Evolutionary conservation across 2,329 filamentous ascomycete species (phyloP), one percentile per base, ranked within the genome.

Genomic region (Trichoderma simmonsii): DNA sequence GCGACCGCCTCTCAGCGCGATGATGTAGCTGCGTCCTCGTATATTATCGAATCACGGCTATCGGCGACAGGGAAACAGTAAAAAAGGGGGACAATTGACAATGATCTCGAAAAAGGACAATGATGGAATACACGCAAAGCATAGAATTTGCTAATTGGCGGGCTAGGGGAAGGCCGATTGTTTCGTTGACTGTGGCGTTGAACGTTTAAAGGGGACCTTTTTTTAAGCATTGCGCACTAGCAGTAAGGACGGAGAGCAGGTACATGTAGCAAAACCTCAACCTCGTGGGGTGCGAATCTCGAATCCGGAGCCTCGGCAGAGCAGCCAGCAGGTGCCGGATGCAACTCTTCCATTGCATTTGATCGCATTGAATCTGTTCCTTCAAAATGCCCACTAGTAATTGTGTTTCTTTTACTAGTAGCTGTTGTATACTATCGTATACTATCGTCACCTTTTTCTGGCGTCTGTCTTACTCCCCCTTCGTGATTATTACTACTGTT

Each of bases 281-380:
- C 48, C 48, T 54, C 48, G n/a, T 54, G n/a, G 48, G 48, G 48
- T 24, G 48, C 6, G 48, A 15, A 30, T 30, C 32, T 54, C 26
- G n/a, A 11, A 54, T 51, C 67, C 26, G 57, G 67, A 62, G 65
- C 67, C 67, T 70, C 67, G 67, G 67, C 28, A 70, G 56, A 62
- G 39, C 28, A 36, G 5, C 28, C 28, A 34, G 9, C 28, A 62
- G 56, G 14, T 70, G 32, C 57, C 56, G 54, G 39, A 70, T 62
- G 67, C 57, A 39, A 59, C 66, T 21, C 28, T 28, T 43, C 39
- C 39, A 43, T 21, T 62, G 67, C 18, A 66, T 21, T 26, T 34
- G 6, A 6, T 60, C 4, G 28, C 12, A 21, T 34, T 54, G 28
- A 18, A 14, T 30, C 48, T 24, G 48, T 1, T 54, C 21, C 18